Evolutionary conservation across 2,329 filamentous ascomycete genomes (phyloP), one percentile per base, ranked within the genome.

Genomic region (Nemania sp.): DNA sequence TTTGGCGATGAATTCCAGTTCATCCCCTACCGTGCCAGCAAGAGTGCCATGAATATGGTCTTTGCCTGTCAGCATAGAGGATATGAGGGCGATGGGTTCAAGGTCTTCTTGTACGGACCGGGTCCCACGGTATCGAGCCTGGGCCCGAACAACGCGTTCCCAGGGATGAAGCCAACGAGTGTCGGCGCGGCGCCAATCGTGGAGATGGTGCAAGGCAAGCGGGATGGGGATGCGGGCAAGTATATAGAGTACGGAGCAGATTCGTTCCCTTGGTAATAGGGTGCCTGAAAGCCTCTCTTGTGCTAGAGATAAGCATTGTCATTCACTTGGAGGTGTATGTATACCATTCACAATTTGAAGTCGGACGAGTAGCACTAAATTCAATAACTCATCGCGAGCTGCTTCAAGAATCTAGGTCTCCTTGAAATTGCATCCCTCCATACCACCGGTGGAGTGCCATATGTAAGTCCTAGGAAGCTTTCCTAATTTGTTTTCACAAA

Each of bases 21-120:
- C 22, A 47, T 53, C 6, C 64, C 58, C 0, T 67, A 67, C 11
- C 35, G 64, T 5, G 59, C 49, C 7, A 55, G 53, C 26, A 67
- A 67, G 47, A 15, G 53, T 2, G 64, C 64, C 5, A 41, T 63
- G 59, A 59, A 67, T 20, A 67, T 67, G 64, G 54, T 63, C 8
- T 59, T 58, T 3, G 64, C 64, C 10, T 53, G 45, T 38, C 64
- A 67, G 38, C 24, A 47, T 29, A 41, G 47, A 20, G 49, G 13
- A 1, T 52, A 55, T n/a, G 41, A 45, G 41, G 45, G 5, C 10
- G 35, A 60, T 8, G 60, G 60, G 22, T 60, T 64, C 60, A 67
- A 64, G 22, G 51, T 64, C 10, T 67, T 67, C 27, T 20, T 64
- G 13, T 64, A 64, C 41, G 65, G 65, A 4, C 60, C 65, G 1